Evolutionary conservation across 352 stramenopile species (phyloP), one percentile per base, ranked within the genome.

Genomic region (Phytophthora chlamydospora): DNA sequence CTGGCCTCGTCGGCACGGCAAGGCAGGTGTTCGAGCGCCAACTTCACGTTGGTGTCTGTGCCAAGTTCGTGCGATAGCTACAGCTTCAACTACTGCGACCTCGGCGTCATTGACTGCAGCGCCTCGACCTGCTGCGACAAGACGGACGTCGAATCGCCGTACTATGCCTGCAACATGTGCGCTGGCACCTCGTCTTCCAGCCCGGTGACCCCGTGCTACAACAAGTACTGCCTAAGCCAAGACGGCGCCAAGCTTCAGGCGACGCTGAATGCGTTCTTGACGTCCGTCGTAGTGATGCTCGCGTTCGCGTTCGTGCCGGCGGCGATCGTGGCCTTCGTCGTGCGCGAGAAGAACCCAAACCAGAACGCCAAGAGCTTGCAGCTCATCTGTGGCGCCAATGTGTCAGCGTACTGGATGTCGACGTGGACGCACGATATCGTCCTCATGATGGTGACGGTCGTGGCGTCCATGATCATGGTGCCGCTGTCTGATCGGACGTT

Each of bases 301-400:
- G 83, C 78, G 31, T 90, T 90, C 32, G 74, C 83, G 2, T 92
- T 92, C 31, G 58, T 92, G 38, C 83, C 80, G 2, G 83, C 83
- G 32, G 71, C 77, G 0, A 67, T 90, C 40, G 77, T 92, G 19
- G 79, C 75, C 3, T 89, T 90, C 27, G 53, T 88, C 43, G 80
- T 92, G 3, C 65, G 71, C 2, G 83, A 92, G 27, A 89, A 90
- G 57, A 66, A 85, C 19, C 79, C 80, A 7, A 79, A 52, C 39
- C 83, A 90, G 47, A 85, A 92, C 40, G 73, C 80, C 21, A 88
- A 89, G 48, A 63, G 68, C 5, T 69, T 90, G 13, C 83, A 92
- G 69, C 55, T 86, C 39, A 85, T 89, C 47, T 87, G 71, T 12
- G 83, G 81, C 10, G 68, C 80, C 21, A 78, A 72, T 12, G 40